These are phyloP conservation scores for Pythium utonaiense DNA, from an alignment of 352 stramenopile genomes.

Conservation along the genomic window DNA sequence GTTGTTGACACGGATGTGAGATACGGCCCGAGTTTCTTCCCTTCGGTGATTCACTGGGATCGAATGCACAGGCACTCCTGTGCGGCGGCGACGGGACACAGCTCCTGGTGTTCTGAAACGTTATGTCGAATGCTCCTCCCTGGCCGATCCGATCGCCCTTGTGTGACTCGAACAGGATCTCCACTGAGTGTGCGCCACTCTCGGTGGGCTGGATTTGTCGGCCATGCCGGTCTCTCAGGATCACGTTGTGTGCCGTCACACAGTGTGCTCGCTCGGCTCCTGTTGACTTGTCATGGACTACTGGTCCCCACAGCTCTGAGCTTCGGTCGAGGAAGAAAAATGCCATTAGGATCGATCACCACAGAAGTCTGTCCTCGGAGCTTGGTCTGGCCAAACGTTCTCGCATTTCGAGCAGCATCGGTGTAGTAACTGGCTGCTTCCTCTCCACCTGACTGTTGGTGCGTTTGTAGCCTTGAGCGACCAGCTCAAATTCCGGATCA, in stretches of 20 bases:
- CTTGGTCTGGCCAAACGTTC: neutral
- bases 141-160: conserved; percentile 1
- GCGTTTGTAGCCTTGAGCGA: conserved; percentile 22
- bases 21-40: neutral
- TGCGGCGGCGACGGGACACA: conserved; percentile 18
- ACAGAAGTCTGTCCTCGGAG: neutral
- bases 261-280: neutral
- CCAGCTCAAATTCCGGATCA: conserved; percentile 26
- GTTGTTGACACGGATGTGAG: conserved; percentile 7
- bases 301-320: conserved; percentile 20
- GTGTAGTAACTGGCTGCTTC: conserved; percentile 33
- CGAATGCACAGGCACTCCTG: conserved; percentile 10
- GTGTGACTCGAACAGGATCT: conserved; percentile 6
- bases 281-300: neutral
- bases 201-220: neutral
- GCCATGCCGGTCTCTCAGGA: neutral
- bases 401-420: conserved; percentile 22
- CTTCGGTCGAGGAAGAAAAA: conserved; percentile 25
- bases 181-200: neutral
- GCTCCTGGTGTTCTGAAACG: neutral
- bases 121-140: conserved; percentile 11
- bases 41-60: neutral
- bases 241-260: conserved; percentile 7
- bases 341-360: conserved; percentile 13
- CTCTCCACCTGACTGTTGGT: conserved; percentile 19